Conservation (phyloP, 352 stramenopile species). For the Phytophthora pluvialis region DNA sequence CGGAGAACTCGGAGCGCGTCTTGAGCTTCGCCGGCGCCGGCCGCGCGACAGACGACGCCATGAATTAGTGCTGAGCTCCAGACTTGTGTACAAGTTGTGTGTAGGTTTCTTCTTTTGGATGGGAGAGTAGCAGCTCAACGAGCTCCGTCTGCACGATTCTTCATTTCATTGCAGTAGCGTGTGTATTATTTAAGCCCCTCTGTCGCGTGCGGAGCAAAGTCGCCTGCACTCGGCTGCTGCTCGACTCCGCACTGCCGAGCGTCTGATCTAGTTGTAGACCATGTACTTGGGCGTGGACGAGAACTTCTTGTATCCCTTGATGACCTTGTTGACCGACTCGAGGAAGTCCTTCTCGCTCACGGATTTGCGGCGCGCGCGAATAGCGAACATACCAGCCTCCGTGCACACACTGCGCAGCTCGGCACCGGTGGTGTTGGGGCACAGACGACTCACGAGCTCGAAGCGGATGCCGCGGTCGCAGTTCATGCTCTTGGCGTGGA, state of each 20-base stretch:
- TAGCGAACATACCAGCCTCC: slow-evolving; percentile 99
- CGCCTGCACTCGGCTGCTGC: slow-evolving; percentile 8
- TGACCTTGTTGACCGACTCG: slow-evolving; percentile 99
- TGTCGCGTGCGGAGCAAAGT: slow-evolving; percentile 1
- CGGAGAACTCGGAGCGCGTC: slow-evolving; percentile 80
- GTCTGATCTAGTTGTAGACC: slow-evolving; percentile 94
- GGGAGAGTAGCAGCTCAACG: too few species aligned
- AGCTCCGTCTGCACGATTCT: too few species aligned
- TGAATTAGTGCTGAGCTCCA: slow-evolving; percentile 4
- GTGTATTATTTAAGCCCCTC: slow-evolving; percentile 38
- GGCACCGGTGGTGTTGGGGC: slow-evolving; percentile 98
- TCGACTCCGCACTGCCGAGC: slow-evolving; percentile 12
- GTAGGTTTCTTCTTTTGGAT: neutral
- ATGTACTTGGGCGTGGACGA: slow-evolving; percentile 99
- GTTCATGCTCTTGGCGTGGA: slow-evolving; percentile 99
- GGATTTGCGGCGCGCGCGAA: slow-evolving; percentile 97
- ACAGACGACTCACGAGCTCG: slow-evolving; percentile 97
- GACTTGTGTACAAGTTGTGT: slow-evolving; percentile 3
- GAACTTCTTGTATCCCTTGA: slow-evolving; percentile 99
- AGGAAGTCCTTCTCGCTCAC: slow-evolving; percentile 99
- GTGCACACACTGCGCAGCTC: slow-evolving; percentile 99
- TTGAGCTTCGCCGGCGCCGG: slow-evolving; percentile 76
- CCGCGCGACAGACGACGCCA: slow-evolving; percentile 22
- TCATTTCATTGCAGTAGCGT: slow-evolving; percentile 20
- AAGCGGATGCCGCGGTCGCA: slow-evolving; percentile 99